phyloP scores from a whole-genome alignment of 2,329 filamentous ascomycete species.

The Fusarium denticulatum region DNA sequence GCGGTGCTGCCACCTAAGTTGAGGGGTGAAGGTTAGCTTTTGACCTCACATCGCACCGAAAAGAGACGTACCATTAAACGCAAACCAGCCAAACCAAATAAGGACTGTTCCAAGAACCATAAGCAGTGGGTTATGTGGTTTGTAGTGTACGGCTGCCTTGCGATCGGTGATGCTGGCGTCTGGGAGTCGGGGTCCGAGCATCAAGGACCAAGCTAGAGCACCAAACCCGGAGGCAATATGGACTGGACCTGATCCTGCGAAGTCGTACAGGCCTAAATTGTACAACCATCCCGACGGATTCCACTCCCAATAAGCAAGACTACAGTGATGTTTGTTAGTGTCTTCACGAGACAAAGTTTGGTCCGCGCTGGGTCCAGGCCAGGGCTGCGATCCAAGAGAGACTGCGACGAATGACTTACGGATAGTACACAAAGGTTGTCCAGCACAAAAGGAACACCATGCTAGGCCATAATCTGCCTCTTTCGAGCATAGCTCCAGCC shows the following conservation, averaged over 20 bases:
- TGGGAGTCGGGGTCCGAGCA: constrained; percentile 65
- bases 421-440: constrained; percentile 71
- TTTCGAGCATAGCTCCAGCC: constrained; percentile 52
- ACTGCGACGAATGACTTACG: constrained; percentile 20
- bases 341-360: not conserved
- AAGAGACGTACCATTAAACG: constrained; percentile 56
- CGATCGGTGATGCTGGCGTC: constrained; percentile 28
- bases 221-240: constrained; percentile 71
- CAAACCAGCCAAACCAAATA: constrained; percentile 72
- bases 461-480: constrained; percentile 54
- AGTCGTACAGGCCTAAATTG: constrained; percentile 68
- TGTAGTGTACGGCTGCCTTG: constrained; percentile 47
- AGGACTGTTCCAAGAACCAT: constrained; percentile 72
- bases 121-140: constrained; percentile 70
- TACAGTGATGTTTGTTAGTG: not conserved
- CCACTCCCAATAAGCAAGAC: constrained; percentile 73
- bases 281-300: constrained; percentile 73
- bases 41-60: accelerated
- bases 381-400: not conserved
- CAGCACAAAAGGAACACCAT: constrained; percentile 72
- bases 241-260: constrained; percentile 70
- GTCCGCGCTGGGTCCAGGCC: too few species aligned
- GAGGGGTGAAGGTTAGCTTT: not conserved
- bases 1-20: constrained; percentile 52
- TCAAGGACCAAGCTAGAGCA: constrained; percentile 71